Evolutionary conservation across 257 asterid species (phyloP).

Genomic region (Solanum tacnaense): DNA sequence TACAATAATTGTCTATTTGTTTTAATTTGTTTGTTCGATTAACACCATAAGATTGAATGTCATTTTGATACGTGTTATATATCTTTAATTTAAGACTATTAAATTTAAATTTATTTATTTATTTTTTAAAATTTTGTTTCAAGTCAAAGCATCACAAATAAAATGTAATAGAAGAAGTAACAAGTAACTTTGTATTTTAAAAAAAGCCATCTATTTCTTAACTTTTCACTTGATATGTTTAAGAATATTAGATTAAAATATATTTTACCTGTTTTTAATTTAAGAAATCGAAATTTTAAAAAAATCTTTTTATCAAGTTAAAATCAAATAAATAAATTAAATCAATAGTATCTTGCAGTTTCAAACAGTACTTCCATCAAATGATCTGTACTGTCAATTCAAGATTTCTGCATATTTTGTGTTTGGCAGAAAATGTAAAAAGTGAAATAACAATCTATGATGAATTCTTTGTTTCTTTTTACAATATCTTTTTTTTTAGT

Average conservation of each 20-base stretch:
- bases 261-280: not conserved
- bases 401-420: not conserved
- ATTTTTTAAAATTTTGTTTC: too few species aligned
- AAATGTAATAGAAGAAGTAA: too few species aligned
- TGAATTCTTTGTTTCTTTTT: not conserved
- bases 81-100: too few species aligned
- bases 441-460: not conserved
- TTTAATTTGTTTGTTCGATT: not conserved
- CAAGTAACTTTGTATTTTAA: too few species aligned
- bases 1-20: not conserved
- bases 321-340: not conserved
- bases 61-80: too few species aligned
- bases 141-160: too few species aligned
- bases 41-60: too few species aligned
- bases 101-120: too few species aligned
- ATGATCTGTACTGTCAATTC: not conserved
- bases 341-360: not conserved
- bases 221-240: not conserved
- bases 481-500: not conserved
- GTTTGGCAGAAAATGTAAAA: not conserved
- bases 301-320: too few species aligned
- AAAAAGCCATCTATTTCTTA: too few species aligned
- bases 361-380: not conserved
- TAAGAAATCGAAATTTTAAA: not conserved
- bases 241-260: not conserved